Percentiles rank a stretch among this genome's conserved stretches.
Evolutionary conservation across 805 yeast species (phyloP).

Genomic region (Sugiyamaella marilandica): DNA sequence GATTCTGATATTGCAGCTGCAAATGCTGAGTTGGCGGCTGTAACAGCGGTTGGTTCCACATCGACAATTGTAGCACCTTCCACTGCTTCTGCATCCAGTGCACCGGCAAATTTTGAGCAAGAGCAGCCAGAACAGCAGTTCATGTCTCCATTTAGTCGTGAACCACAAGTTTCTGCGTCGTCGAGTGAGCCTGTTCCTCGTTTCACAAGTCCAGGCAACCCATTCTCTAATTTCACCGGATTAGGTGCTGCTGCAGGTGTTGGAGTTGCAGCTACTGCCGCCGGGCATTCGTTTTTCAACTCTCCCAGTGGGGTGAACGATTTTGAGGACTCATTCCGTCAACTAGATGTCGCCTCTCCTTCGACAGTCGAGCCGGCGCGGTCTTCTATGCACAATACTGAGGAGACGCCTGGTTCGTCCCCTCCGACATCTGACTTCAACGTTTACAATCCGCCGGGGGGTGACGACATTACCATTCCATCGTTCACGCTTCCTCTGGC

Average conservation of each 20-base stretch:
- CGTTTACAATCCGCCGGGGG: constrained; percentile 6
- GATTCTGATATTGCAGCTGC: constrained; percentile 33
- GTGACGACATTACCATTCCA: constrained; percentile 19
- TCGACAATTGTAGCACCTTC: constrained; percentile 1
- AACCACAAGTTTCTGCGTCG: background rate
- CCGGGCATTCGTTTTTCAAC: constrained; percentile 10
- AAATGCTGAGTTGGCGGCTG: constrained; percentile 38
- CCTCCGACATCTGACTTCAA: constrained; percentile 28
- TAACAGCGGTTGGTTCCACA: constrained; percentile 30
- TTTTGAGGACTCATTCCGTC: constrained; percentile 25
- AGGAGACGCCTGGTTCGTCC: constrained; percentile 23
- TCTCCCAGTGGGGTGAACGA: constrained; percentile 7
- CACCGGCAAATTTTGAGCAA: background rate
- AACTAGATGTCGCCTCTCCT: constrained; percentile 23
- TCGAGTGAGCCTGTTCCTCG: background rate
- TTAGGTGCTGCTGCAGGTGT: constrained; percentile 15
- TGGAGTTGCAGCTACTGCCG: constrained; percentile 23
- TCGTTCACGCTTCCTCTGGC: constrained; percentile 43
- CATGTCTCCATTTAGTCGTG: background rate
- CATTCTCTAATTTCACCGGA: background rate
- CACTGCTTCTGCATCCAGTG: background rate
- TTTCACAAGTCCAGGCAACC: background rate
- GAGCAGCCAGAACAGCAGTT: background rate
- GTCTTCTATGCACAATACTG: constrained; percentile 23
- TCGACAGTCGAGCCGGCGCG: constrained; percentile 26